Evolutionary conservation across 257 asterid species (phyloP).

Genomic region (Solanum sitiens): DNA sequence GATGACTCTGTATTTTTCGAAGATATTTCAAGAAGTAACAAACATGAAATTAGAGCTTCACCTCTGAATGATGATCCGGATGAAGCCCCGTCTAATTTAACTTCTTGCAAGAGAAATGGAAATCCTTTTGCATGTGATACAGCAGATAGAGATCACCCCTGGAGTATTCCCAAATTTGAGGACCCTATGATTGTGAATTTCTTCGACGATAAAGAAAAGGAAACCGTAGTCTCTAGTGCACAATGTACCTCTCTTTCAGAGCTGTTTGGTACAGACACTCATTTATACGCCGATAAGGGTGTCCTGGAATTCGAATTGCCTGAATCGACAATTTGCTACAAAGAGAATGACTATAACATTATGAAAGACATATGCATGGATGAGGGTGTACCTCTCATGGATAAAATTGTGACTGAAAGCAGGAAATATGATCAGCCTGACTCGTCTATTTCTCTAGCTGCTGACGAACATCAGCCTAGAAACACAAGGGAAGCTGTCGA

Average conservation of each 20-base stretch:
- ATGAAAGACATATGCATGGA: slow-evolving; percentile 79
- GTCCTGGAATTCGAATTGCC: slow-evolving; percentile 45
- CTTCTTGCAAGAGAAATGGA: slow-evolving; percentile 15
- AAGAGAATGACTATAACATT: slow-evolving; percentile 24
- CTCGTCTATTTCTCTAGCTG: slow-evolving; percentile 12
- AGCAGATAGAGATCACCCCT: slow-evolving; percentile 12
- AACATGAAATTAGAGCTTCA: not conserved
- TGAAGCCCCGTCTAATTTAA: slow-evolving; percentile 6
- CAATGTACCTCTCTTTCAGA: slow-evolving; percentile 10
- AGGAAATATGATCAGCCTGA: slow-evolving; percentile 17
- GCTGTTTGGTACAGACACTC: slow-evolving; percentile 7
- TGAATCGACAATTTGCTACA: slow-evolving; percentile 42
- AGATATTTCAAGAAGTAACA: slow-evolving; percentile 11
- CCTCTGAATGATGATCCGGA: slow-evolving; percentile 1
- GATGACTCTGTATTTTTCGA: slow-evolving; percentile 15
- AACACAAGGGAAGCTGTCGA: slow-evolving; percentile 13
- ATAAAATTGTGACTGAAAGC: slow-evolving; percentile 20
- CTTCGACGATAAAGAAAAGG: slow-evolving; percentile 9
- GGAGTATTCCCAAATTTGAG: slow-evolving; percentile 15
- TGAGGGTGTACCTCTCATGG: slow-evolving; percentile 42
- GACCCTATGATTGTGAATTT: slow-evolving; percentile 7
- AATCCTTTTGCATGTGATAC: slow-evolving; percentile 22
- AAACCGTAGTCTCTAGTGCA: slow-evolving; percentile 14
- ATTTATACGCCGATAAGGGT: slow-evolving; percentile 32
- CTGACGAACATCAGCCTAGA: not conserved